phyloP scores from a whole-genome alignment of 352 stramenopile genomes.

The Pythium apleroticum region DNA sequence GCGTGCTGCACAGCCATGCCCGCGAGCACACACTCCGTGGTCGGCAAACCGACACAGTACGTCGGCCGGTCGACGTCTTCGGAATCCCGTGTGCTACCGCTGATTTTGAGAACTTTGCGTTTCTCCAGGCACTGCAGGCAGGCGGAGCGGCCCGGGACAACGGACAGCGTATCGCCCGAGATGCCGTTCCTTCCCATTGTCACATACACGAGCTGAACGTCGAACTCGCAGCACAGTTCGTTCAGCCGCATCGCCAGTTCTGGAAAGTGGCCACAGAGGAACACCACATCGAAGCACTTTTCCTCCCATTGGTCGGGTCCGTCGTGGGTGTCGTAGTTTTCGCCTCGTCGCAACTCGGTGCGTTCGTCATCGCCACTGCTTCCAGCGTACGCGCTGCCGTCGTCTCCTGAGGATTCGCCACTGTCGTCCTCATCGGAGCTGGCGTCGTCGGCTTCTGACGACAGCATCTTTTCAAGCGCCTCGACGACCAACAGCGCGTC shows the following conservation, averaged over 20 bases:
- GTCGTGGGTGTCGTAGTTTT: slow-evolving; percentile 4
- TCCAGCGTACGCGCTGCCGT: slow-evolving; percentile 8
- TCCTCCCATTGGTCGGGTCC: slow-evolving; percentile 7
- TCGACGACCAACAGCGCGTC: slow-evolving; percentile 12
- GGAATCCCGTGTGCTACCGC: neutral
- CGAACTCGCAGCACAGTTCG: slow-evolving; percentile 41
- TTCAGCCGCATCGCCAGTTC: slow-evolving; percentile 42
- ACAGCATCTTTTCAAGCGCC: slow-evolving; percentile 17
- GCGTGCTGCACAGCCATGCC: slow-evolving; percentile 45
- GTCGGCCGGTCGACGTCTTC: neutral
- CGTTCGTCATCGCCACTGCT: neutral
- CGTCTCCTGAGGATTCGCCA: slow-evolving; percentile 6
- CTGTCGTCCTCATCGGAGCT: neutral
- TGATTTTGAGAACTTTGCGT: slow-evolving; percentile 39
- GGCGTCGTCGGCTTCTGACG: neutral
- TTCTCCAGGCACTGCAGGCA: slow-evolving; percentile 52
- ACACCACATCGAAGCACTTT: slow-evolving; percentile 30
- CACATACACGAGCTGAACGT: slow-evolving; percentile 36
- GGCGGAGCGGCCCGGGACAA: slow-evolving; percentile 35
- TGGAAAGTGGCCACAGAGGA: slow-evolving; percentile 32
- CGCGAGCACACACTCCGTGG: slow-evolving; percentile 47
- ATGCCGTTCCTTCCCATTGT: slow-evolving; percentile 36
- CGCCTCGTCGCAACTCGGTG: neutral
- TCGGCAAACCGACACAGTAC: slow-evolving; percentile 29
- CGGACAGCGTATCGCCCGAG: slow-evolving; percentile 38